Evolutionary conservation across 225 moss, liverwort and hornwort species (phyloP), one percentile per base, ranked within the genome.

Genomic region (Antitrichia curtipendula): DNA sequence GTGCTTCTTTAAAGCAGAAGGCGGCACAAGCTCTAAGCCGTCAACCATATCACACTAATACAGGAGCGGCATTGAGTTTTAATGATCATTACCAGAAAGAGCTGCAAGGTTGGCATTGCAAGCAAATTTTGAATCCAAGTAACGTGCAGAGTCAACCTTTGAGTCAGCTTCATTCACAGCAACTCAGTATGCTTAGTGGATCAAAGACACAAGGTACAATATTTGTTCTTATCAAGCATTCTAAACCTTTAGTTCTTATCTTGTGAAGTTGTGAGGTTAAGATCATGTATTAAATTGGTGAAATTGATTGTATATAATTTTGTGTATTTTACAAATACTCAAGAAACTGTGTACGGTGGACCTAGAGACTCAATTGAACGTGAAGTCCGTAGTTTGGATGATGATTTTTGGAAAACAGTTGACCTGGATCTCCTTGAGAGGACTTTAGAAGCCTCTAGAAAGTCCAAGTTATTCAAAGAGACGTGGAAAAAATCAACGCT

Each of bases 371-470:
- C 13, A 41, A 70, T 70, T 70, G 70, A 15, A 70, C 3, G 3
- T 70, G 70, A 27, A 41, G 15, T 41, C 5, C 0, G 2, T 0
- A 70, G 0, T 43, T 0, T 41, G 1, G 41, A 69, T 41, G 25
- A 70, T 70, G 25, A 41, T 24, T 64, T 36, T 19, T 64, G 10
- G 64, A 2, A 64, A 36, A 34, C 19, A 5, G 16, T 64, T 5
- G 9, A 64, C 36, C 2, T 64, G 9, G 19, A 64, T 64, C 9
- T 34, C 9, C 64, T 34, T 36, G n/a, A n/a, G 10, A 66, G 11
- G 65, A 66, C 65, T 66, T 66, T 66, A 6, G 10, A n/a, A 66
- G 65, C 65, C n/a, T n/a, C 36, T 4, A 20, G 7, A 11, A n/a
- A n/a, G 10, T 66, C n/a, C 1, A 66, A 1, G 21, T 66, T n/a